Evolutionary conservation across 2,329 filamentous ascomycete genomes (phyloP).

Genomic region (Alternaria conjuncta): DNA sequence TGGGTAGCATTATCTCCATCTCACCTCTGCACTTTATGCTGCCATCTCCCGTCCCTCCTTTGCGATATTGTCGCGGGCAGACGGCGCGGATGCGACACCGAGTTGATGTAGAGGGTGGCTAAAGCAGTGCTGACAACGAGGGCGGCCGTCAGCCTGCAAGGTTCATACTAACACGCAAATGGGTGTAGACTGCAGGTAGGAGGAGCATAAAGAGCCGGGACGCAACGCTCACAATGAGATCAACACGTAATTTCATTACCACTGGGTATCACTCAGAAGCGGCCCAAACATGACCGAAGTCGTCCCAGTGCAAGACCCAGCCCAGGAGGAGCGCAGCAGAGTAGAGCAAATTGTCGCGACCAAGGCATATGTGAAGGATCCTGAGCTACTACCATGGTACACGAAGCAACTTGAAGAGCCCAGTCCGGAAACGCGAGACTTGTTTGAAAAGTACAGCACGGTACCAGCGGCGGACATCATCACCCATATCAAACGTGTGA

Average conservation of each 20-base stretch:
- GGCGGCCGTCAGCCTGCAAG: constrained; percentile 4
- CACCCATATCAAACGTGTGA: constrained; percentile 45
- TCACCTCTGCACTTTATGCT: not conserved
- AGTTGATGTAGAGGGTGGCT: constrained; percentile 13
- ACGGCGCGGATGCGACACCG: not conserved
- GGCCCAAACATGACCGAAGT: constrained; percentile 17
- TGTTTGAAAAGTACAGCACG: constrained; percentile 51
- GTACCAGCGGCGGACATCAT: constrained; percentile 44
- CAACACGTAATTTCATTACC: not conserved
- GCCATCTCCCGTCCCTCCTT: not conserved
- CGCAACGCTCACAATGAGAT: not conserved
- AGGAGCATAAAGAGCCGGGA: not conserved
- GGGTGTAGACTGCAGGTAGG: not conserved
- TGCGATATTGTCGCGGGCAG: not conserved
- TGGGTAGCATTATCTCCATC: not conserved
- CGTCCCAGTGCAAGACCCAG: not conserved
- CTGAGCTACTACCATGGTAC: constrained; percentile 40
- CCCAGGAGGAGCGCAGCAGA: constrained; percentile 9
- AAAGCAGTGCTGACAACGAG: constrained; percentile 7
- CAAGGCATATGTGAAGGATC: constrained; percentile 27
- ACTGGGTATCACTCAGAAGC: not conserved
- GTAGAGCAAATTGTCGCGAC: constrained; percentile 22
- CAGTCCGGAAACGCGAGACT: constrained; percentile 34
- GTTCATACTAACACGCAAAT: constrained; percentile 3
- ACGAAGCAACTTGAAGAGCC: constrained; percentile 39